phyloP scores from a whole-genome alignment of 805 yeast species.

The Pichia thaimueangensis region DNA sequence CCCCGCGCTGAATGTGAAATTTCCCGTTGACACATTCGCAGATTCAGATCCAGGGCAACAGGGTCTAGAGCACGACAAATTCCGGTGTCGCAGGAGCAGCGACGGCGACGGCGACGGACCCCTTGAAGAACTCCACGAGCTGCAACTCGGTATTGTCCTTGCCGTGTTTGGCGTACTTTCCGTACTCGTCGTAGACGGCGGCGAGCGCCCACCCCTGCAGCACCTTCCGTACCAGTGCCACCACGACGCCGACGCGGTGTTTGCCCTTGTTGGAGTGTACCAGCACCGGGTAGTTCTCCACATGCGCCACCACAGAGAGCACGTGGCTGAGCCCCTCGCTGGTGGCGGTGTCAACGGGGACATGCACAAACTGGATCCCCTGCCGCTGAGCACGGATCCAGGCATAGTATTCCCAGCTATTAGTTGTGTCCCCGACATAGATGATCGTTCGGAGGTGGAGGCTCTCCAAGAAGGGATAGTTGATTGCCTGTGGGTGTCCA shows the following conservation, averaged over 20 bases:
- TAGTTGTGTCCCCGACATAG: constrained; percentile 74
- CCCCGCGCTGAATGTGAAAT: background rate
- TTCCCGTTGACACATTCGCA: background rate
- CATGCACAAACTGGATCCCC: constrained; percentile 44
- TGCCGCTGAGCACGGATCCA: constrained; percentile 46
- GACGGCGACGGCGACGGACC: background rate
- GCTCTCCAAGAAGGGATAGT: constrained; percentile 70
- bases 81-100: background rate
- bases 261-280: constrained; percentile 97
- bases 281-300: constrained; percentile 76
- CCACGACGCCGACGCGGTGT: constrained; percentile 88
- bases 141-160: constrained; percentile 90
- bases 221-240: constrained; percentile 81
- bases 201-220: constrained; percentile 92
- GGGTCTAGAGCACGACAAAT: background rate
- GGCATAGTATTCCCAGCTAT: constrained; percentile 52
- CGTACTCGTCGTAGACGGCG: constrained; percentile 90
- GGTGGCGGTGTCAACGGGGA: constrained; percentile 34
- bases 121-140: constrained; percentile 74
- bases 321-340: constrained; percentile 39
- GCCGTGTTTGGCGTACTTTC: constrained; percentile 77
- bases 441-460: constrained; percentile 73
- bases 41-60: background rate
- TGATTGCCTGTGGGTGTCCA: constrained; percentile 89
- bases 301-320: constrained; percentile 50